phyloP scores from a whole-genome alignment of 2,329 filamentous ascomycete species.

The Ophiostoma ulmi region DNA sequence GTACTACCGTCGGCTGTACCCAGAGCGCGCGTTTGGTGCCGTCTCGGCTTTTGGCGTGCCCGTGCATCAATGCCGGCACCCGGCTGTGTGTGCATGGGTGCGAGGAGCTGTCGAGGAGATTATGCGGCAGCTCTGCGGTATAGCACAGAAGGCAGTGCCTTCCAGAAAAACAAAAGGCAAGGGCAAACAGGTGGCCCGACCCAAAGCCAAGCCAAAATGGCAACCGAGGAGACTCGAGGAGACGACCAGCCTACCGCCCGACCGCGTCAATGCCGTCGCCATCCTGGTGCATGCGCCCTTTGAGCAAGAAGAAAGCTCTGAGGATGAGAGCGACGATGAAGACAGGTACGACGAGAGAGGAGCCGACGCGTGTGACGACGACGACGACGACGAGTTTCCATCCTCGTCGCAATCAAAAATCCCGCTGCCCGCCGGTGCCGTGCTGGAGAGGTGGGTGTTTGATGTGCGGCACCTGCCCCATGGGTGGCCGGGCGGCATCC shows the following conservation, averaged over 20 bases:
- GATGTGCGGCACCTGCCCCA: slow-evolving; percentile 50
- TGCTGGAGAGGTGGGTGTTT: slow-evolving; percentile 60
- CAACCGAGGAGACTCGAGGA: not conserved
- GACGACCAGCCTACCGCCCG: not conserved
- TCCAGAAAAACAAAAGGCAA: not conserved
- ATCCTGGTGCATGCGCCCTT: slow-evolving; percentile 26
- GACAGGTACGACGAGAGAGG: not conserved
- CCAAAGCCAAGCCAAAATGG: slow-evolving; percentile 1
- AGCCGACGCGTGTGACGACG: not conserved
- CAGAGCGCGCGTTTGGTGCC: slow-evolving; percentile 68
- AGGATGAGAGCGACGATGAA: not conserved
- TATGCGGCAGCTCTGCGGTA: slow-evolving; percentile 59
- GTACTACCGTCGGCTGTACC: slow-evolving; percentile 76
- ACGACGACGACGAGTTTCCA: not conserved
- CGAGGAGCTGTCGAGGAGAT: slow-evolving; percentile 72
- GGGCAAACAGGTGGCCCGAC: not conserved
- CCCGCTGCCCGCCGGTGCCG: slow-evolving; percentile 33
- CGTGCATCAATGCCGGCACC: slow-evolving; percentile 80
- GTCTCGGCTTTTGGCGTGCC: slow-evolving; percentile 77
- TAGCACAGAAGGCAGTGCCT: slow-evolving; percentile 19
- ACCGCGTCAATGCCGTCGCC: slow-evolving; percentile 24
- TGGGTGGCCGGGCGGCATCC: slow-evolving; percentile 37
- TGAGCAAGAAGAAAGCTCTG: not conserved
- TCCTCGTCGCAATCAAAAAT: slow-evolving; percentile 11
- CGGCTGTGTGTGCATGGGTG: slow-evolving; percentile 80